Conservation (phyloP, 495 filamentous ascomycete species). For the Tuber melanosporum region DNA sequence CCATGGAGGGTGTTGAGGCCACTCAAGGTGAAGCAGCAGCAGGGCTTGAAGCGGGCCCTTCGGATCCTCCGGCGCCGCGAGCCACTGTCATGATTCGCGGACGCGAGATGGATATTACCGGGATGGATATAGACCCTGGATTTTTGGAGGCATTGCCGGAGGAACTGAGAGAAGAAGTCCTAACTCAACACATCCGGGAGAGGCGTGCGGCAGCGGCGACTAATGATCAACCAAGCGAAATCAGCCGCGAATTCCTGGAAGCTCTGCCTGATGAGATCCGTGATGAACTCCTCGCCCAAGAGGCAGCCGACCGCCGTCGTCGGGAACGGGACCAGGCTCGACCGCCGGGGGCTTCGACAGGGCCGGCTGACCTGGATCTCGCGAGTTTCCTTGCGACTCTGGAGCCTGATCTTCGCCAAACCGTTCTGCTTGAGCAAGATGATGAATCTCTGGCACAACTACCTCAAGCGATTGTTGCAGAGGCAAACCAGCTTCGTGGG, state of each 20-base stretch:
- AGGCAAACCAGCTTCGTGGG: slow-evolving; percentile 67
- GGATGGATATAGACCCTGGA: slow-evolving; percentile 84
- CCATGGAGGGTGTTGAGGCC: slow-evolving; percentile 83
- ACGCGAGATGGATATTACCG: slow-evolving; percentile 81
- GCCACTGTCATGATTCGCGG: slow-evolving; percentile 76
- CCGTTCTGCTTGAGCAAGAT: slow-evolving; percentile 83
- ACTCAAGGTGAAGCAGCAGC: slow-evolving; percentile 45
- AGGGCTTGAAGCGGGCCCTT: slow-evolving; percentile 46
- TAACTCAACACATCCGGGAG: slow-evolving; percentile 76
- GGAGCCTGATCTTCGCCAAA: slow-evolving; percentile 73
- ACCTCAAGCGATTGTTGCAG: slow-evolving; percentile 73
- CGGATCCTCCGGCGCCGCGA: slow-evolving; percentile 52
- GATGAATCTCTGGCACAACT: slow-evolving; percentile 81
- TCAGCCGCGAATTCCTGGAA: slow-evolving; percentile 89
- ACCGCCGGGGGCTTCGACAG: slow-evolving; percentile 51
- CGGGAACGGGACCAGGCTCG: slow-evolving; percentile 73
- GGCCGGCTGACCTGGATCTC: slow-evolving; percentile 83
- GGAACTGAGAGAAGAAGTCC: slow-evolving; percentile 89
- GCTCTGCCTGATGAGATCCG: slow-evolving; percentile 86
- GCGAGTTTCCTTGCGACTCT: slow-evolving; percentile 89
- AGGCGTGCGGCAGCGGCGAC: slow-evolving; percentile 64
- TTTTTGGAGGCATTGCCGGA: slow-evolving; percentile 92
- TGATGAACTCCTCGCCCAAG: slow-evolving; percentile 80
- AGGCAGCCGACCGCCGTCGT: slow-evolving; percentile 79
- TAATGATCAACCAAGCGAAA: slow-evolving; percentile 77